Conservation (phyloP, 306 rosid genomes). For the Gillenia trifoliata region DNA sequence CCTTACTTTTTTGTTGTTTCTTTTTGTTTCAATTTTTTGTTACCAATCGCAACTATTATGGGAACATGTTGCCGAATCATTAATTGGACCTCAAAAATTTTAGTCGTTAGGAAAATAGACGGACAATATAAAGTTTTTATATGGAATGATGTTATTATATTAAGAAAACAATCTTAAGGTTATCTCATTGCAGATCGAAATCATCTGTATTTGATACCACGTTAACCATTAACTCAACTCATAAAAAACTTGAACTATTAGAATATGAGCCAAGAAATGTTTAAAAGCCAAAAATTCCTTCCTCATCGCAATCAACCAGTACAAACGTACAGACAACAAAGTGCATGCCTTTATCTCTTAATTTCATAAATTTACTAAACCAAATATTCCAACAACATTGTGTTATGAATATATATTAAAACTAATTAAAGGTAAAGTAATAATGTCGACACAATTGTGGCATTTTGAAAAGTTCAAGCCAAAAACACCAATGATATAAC, state of each 20-base stretch:
- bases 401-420: background rate
- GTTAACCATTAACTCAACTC: background rate
- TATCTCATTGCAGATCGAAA: no score
- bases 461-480: background rate
- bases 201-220: no score
- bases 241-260: background rate
- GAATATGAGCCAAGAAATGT: background rate
- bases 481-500: background rate
- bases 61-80: no score
- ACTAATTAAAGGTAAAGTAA: background rate
- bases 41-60: background rate
- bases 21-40: background rate
- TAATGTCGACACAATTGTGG: background rate
- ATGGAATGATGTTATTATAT: background rate
- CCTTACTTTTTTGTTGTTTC: background rate
- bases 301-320: background rate
- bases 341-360: background rate
- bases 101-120: no score
- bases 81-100: no score
- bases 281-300: background rate
- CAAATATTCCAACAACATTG: background rate
- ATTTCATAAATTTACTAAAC: background rate
- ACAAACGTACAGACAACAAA: background rate
- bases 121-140: no score
- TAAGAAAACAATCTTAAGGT: no score